Base-by-base conservation (phyloP, 345 rosid species). In the Pistacia vera region DNA sequence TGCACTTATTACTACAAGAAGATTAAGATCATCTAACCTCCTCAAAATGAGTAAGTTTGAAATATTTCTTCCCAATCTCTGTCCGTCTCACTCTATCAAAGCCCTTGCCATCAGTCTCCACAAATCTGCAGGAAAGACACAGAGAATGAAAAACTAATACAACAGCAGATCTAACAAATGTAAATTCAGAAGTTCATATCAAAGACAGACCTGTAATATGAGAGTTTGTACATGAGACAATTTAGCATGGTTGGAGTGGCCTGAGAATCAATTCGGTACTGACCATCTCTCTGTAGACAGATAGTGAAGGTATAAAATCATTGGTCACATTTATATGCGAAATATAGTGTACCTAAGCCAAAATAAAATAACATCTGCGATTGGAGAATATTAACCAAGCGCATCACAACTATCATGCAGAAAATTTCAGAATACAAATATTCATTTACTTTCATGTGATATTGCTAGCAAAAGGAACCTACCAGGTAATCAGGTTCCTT, bases 171-270 rank as follows among this genome's bases (percentile, higher is more conserved):
- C 17, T 17, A 60, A 28, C 18, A 44, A 1, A 36, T 61, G 74
- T 54, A 62, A 20, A 55, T 59, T 69, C 57, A 22, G 17, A 74
- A 58, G 77, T 63, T 48, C 17, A 35, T 12, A 52, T 68, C 56
- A 30, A 3, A 79, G 62, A 51, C 85, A 9, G 71, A 96, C 99
- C 99, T 94, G 92, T 89, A 96, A 88, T 96, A 96, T 8, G 92
- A 91, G 18, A 96, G 97, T 82, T 92, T 96, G 89, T 94, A 94
- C 99, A 96, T 96, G 36, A 96, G 98, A 83, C 89, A 86, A 73
- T 95, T 93, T 76, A 95, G 81, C 99, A 95, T 93, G 58, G 98
- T 95, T 75, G 97, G 93, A 30, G 98, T 92, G 77, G 99, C 99
- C 83, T 93, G 90, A 49, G 92, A 84, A 84, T 96, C 98, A 25